Evolutionary conservation across 2,329 filamentous ascomycete species (phyloP).

Genomic region (Neopestalotiopsis clavispora): DNA sequence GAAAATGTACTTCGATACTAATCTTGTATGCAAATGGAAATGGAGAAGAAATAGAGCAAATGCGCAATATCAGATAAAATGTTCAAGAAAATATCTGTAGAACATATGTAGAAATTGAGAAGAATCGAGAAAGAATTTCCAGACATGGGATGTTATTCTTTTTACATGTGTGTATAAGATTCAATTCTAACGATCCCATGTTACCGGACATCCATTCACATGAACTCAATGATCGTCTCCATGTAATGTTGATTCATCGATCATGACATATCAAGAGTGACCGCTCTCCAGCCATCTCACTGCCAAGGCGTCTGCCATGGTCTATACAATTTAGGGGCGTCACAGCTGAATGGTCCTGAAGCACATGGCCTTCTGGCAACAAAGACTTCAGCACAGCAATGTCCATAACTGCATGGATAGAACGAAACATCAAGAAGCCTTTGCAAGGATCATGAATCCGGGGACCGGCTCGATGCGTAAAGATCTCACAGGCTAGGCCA

Average conservation of each 20-base stretch:
- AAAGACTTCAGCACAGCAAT: background rate
- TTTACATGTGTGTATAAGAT: background rate
- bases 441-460: background rate
- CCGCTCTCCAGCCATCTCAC: background rate
- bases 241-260: background rate
- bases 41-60: background rate
- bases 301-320: background rate
- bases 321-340: background rate
- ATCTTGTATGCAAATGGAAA: background rate
- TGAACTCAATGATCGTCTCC: background rate
- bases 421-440: background rate
- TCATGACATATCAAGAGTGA: background rate
- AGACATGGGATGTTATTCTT: background rate
- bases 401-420: background rate
- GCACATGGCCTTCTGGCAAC: background rate
- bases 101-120: background rate
- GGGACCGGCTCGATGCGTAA: background rate
- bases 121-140: background rate
- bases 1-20: background rate
- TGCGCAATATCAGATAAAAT: background rate
- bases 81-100: background rate
- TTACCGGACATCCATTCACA: background rate
- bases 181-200: background rate
- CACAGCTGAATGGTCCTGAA: background rate
- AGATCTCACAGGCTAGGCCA: background rate